Conservation (phyloP, 1,284 basidiomycete species). For the Cryptococcus hybrid region DNA sequence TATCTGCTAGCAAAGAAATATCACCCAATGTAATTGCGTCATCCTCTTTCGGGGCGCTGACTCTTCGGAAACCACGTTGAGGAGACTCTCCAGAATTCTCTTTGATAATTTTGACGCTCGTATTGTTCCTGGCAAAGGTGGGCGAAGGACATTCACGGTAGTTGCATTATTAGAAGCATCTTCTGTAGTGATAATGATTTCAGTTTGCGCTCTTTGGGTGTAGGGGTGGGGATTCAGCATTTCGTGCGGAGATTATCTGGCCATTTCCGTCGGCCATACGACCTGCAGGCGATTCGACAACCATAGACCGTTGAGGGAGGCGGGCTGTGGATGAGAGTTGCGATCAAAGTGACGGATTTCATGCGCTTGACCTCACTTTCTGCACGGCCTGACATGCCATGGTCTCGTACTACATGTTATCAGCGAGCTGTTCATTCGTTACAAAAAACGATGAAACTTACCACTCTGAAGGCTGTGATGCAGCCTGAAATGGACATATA, state of each 20-base stretch:
- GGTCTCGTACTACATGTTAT: slow-evolving; percentile 24
- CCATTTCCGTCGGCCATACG: slow-evolving; percentile 70
- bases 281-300: slow-evolving; percentile 94
- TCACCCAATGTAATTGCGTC: slow-evolving; percentile 95
- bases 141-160: slow-evolving; percentile 58
- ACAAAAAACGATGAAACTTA: slow-evolving; percentile 14
- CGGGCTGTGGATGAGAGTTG: slow-evolving; percentile 81
- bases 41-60: slow-evolving; percentile 52
- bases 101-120: slow-evolving; percentile 84
- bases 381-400: slow-evolving; percentile 18
- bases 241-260: slow-evolving; percentile 47
- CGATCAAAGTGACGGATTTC: slow-evolving; percentile 87
- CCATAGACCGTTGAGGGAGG: slow-evolving; percentile 88
- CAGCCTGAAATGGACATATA: slow-evolving; percentile 88
- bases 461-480: slow-evolving; percentile 75
- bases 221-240: not conserved
- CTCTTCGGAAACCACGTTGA: slow-evolving; percentile 8
- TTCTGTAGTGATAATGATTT: slow-evolving; percentile 9
- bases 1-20: slow-evolving; percentile 79
- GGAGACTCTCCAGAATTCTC: slow-evolving; percentile 51
- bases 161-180: slow-evolving; percentile 20
- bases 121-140: slow-evolving; percentile 75
- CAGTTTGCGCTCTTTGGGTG: not conserved
- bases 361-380: slow-evolving; percentile 84
- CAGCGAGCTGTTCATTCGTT: slow-evolving; percentile 5